phyloP scores from a whole-genome alignment of 176 grass and related monocot species.

The Cenchrus purpureus region DNA sequence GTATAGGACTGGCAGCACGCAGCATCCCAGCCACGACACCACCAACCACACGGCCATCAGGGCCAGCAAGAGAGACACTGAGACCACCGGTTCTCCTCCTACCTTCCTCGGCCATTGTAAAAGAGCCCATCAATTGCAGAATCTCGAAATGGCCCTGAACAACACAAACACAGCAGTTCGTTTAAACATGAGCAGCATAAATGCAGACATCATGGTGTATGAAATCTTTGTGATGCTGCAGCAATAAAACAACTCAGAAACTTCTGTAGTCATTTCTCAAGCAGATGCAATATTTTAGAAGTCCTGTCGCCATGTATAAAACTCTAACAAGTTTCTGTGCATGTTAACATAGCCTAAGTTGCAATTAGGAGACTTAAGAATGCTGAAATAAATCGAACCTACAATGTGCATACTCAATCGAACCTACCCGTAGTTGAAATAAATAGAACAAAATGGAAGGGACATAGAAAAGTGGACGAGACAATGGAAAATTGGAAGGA shows the following conservation, averaged over 20 bases:
- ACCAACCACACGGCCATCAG: slow-evolving; percentile 87
- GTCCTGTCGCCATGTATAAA: not conserved
- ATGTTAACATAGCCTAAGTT: not conserved
- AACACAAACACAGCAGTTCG: not conserved
- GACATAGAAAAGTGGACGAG: not conserved
- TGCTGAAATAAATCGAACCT: not conserved
- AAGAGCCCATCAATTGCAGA: slow-evolving; percentile 84
- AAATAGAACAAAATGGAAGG: not conserved
- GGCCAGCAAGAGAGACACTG: slow-evolving; percentile 87
- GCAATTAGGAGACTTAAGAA: not conserved
- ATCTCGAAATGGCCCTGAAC: slow-evolving; percentile 92
- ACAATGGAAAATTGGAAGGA: not conserved
- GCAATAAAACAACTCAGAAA: not conserved
- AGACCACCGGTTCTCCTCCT: slow-evolving; percentile 81
- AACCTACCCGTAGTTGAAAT: too few relatives aligned
- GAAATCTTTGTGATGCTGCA: not conserved
- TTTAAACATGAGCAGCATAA: not conserved
- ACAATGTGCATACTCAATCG: not conserved
- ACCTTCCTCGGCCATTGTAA: slow-evolving; percentile 79
- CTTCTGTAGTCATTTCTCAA: not conserved
- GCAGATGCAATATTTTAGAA: not conserved
- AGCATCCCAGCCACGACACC: slow-evolving; percentile 81
- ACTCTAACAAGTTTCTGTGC: not conserved
- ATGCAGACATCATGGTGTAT: not conserved
- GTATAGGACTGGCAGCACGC: slow-evolving; percentile 92